These are phyloP conservation scores for Carex parvula DNA, from an alignment of 176 grass and related monocot genomes.

Conservation along the genomic window DNA sequence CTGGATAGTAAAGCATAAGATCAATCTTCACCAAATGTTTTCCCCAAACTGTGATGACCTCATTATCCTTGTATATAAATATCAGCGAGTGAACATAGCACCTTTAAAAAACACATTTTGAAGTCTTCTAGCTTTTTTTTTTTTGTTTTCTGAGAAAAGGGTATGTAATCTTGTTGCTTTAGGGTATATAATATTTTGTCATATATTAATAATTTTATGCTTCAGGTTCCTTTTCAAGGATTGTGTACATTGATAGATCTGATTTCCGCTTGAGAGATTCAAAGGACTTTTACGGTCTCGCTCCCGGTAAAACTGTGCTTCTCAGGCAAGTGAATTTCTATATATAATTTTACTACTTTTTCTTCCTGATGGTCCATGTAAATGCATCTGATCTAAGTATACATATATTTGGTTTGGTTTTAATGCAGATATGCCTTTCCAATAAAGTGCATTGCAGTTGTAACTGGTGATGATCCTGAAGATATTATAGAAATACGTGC, in stretches of 20 bases:
- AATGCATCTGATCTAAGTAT: not conserved
- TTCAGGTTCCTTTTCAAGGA: slow-evolving; percentile 25
- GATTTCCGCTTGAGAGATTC: slow-evolving; percentile 30
- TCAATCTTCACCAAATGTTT: not conserved
- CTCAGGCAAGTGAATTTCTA: slow-evolving; percentile 15
- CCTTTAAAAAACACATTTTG: not conserved
- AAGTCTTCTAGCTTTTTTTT: not conserved
- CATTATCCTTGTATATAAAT: not conserved
- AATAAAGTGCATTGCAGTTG: slow-evolving; percentile 91
- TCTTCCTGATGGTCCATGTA: not conserved
- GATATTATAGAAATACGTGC: slow-evolving; percentile 74
- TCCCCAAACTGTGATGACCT: not conserved
- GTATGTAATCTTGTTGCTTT: not conserved
- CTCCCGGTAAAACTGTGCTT: slow-evolving; percentile 31
- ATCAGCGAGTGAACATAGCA: not conserved
- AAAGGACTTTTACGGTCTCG: slow-evolving; percentile 29
- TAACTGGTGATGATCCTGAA: slow-evolving; percentile 59
- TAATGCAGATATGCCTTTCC: slow-evolving; percentile 82
- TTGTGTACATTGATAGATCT: slow-evolving; percentile 23
- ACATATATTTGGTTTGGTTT: not conserved
- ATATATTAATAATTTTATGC: not conserved
- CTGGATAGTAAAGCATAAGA: slow-evolving; percentile 30
- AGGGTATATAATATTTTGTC: not conserved
- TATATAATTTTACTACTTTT: not conserved
- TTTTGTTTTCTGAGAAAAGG: not conserved